These are phyloP conservation scores for Neurospora sp. DNA, from an alignment of 495 filamentous ascomycete genomes.

Conservation along the genomic window DNA sequence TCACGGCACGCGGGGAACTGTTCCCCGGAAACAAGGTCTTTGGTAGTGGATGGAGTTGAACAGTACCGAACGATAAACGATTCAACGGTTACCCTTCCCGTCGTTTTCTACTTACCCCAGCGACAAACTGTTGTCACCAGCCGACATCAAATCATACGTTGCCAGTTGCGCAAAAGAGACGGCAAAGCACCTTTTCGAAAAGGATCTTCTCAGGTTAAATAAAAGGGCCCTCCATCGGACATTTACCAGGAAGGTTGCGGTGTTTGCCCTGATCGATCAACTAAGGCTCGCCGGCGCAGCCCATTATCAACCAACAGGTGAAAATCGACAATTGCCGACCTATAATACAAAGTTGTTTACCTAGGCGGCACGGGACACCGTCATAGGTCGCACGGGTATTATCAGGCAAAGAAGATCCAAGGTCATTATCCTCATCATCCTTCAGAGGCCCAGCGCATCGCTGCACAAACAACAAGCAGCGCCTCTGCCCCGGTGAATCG, in stretches of 20 bases:
- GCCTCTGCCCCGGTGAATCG: background rate
- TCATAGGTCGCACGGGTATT: background rate
- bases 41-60: background rate
- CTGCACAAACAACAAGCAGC: background rate
- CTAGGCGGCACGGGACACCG: constrained; percentile 3
- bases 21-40: background rate
- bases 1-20: background rate
- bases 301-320: background rate
- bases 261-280: background rate
- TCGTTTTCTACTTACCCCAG: background rate
- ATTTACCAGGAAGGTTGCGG: background rate
- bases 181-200: background rate
- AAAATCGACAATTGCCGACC: constrained; percentile 2
- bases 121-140: background rate
- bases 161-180: background rate
- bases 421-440: constrained; percentile 3
- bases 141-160: background rate
- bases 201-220: background rate
- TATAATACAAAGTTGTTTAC: background rate
- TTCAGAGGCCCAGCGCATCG: background rate
- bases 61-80: background rate
- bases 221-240: background rate
- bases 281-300: background rate
- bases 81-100: background rate
- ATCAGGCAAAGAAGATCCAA: background rate